Percentiles rank a stretch among this genome's conserved stretches.
Evolutionary conservation across 495 filamentous ascomycete species (phyloP).

Genomic region (Lasiosphaeria miniovina): DNA sequence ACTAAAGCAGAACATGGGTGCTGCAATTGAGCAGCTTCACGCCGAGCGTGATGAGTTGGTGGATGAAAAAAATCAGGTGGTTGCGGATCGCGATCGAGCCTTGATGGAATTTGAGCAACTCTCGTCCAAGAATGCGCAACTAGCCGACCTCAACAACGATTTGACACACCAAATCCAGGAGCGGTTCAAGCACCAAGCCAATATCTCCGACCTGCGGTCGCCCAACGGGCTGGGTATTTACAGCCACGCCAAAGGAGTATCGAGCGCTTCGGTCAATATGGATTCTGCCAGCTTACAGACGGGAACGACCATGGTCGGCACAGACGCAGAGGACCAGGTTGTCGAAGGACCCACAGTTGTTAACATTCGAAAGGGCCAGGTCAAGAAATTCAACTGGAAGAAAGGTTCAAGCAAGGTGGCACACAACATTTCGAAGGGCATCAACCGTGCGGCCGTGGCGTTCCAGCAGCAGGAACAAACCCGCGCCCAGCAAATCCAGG

Average conservation of each 20-base stretch:
- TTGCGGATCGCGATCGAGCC: slow-evolving; percentile 81
- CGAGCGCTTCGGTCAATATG: slow-evolving; percentile 61
- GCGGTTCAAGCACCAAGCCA: slow-evolving; percentile 77
- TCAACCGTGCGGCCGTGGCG: slow-evolving; percentile 73
- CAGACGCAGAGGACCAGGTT: slow-evolving; percentile 65
- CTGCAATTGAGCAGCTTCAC: slow-evolving; percentile 79
- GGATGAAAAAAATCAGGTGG: slow-evolving; percentile 76
- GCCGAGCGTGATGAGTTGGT: slow-evolving; percentile 75
- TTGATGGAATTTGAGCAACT: slow-evolving; percentile 94
- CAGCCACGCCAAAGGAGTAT: slow-evolving; percentile 68
- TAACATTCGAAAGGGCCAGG: slow-evolving; percentile 86
- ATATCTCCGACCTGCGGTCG: slow-evolving; percentile 49
- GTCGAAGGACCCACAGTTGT: slow-evolving; percentile 83
- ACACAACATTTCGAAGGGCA: slow-evolving; percentile 88
- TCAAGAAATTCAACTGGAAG: slow-evolving; percentile 98
- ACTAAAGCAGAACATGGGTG: slow-evolving; percentile 74
- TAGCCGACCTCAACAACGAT: slow-evolving; percentile 91
- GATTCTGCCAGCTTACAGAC: slow-evolving; percentile 39
- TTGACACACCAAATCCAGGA: slow-evolving; percentile 91
- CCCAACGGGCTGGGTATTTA: slow-evolving; percentile 87
- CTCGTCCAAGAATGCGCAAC: slow-evolving; percentile 86
- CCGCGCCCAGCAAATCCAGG: slow-evolving; percentile 49
- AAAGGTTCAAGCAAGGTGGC: slow-evolving; percentile 89
- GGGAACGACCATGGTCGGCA: slow-evolving; percentile 51
- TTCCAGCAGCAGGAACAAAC: slow-evolving; percentile 45